These are phyloP conservation scores for Scolecobasidium constrictum DNA, from an alignment of 2,329 filamentous ascomycete species.

Conservation along the genomic window DNA sequence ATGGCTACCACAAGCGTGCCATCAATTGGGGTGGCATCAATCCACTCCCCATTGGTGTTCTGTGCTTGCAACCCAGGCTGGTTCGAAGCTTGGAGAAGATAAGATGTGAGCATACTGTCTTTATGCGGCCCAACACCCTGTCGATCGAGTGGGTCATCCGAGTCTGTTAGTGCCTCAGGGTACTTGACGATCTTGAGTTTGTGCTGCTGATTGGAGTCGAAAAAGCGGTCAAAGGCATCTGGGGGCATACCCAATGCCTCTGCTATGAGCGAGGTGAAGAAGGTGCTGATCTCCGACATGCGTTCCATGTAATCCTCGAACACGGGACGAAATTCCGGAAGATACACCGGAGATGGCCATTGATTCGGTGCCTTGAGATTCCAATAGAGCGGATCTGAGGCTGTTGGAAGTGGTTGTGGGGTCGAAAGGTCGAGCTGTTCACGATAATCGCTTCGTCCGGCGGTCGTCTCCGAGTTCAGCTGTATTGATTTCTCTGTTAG, in stretches of 20 bases:
- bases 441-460: constrained; percentile 63
- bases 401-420: constrained; percentile 54
- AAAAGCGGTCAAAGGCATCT: constrained; percentile 66
- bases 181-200: constrained; percentile 88
- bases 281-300: constrained; percentile 62
- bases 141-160: constrained; percentile 30
- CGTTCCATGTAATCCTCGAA: constrained; percentile 66
- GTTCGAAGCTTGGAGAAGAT: constrained; percentile 67
- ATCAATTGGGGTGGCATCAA: constrained; percentile 65
- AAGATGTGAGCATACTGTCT: constrained; percentile 73
- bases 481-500: constrained; percentile 19
- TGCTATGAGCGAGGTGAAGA: constrained; percentile 71
- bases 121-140: constrained; percentile 68
- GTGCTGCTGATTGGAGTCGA: constrained; percentile 62
- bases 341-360: constrained; percentile 55
- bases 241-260: constrained; percentile 66
- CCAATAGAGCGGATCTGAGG: constrained; percentile 56
- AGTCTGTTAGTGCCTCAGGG: constrained; percentile 45
- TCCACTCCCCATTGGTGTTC: constrained; percentile 67
- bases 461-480: constrained; percentile 54
- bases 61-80: constrained; percentile 75
- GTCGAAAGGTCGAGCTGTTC: constrained; percentile 85
- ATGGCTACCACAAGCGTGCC: constrained; percentile 80
- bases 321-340: constrained; percentile 57
- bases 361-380: constrained; percentile 69